phyloP scores from a whole-genome alignment of 768 basidiomycete species.

The Phaeolepiota aurea region DNA sequence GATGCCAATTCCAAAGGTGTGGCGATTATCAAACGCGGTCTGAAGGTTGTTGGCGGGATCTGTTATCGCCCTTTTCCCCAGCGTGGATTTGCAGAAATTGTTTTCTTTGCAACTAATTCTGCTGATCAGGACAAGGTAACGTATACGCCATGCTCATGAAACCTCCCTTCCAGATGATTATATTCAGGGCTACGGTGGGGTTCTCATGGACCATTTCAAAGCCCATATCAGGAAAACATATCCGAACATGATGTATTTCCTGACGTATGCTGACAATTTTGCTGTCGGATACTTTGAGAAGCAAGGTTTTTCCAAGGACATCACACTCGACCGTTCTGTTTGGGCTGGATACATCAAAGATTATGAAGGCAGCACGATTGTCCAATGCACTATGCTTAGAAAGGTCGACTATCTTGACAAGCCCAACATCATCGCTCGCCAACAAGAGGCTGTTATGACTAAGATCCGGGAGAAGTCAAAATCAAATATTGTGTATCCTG shows the following conservation, averaged over 20 bases:
- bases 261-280: slow-evolving; percentile 98
- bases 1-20: slow-evolving; percentile 88
- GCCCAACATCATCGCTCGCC: slow-evolving; percentile 60
- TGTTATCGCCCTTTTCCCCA: slow-evolving; percentile 95
- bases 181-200: slow-evolving; percentile 86
- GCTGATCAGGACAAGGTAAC: slow-evolving; percentile 94
- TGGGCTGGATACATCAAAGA: slow-evolving; percentile 99
- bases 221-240: slow-evolving; percentile 80
- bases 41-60: slow-evolving; percentile 95
- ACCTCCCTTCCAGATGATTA: neutral
- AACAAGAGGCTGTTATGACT: slow-evolving; percentile 82
- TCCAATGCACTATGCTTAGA: slow-evolving; percentile 95
- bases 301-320: slow-evolving; percentile 97
- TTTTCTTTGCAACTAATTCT: slow-evolving; percentile 95
- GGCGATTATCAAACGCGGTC: slow-evolving; percentile 91
- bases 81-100: slow-evolving; percentile 94
- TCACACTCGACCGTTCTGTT: slow-evolving; percentile 78
- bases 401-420: slow-evolving; percentile 88
- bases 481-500: slow-evolving; percentile 80
- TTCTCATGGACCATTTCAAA: slow-evolving; percentile 99
- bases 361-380: slow-evolving; percentile 98
- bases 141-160: slow-evolving; percentile 1
- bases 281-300: slow-evolving; percentile 99
- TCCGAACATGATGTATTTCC: slow-evolving; percentile 86
- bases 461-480: slow-evolving; percentile 84